Evolutionary conservation across 2,329 filamentous ascomycete genomes (phyloP).

Genomic region (Sclerotiophoma versabilis): DNA sequence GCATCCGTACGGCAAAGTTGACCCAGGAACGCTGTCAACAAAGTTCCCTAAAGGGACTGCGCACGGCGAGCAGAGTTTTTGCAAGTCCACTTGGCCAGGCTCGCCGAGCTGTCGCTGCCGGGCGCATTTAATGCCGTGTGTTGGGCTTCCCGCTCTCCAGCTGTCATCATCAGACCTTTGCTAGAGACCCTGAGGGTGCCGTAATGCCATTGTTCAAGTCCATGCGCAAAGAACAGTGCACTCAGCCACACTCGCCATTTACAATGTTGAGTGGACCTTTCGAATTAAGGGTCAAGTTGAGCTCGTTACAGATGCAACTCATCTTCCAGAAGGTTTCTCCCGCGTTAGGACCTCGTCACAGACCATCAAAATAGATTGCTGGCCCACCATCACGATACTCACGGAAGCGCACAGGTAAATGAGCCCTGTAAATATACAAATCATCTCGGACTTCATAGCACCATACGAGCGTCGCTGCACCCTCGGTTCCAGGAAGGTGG

Average conservation of each 20-base stretch:
- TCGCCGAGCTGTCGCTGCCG: slow-evolving; percentile 20
- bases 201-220: slow-evolving; percentile 2
- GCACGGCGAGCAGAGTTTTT: slow-evolving; percentile 21
- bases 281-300: slow-evolving; percentile 18
- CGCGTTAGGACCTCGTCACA: slow-evolving; percentile 30
- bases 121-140: slow-evolving; percentile 18
- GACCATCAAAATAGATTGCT: slow-evolving; percentile 42
- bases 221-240: slow-evolving; percentile 11
- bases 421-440: slow-evolving; percentile 10
- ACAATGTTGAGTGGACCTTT: slow-evolving; percentile 22
- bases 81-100: slow-evolving; percentile 9
- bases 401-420: slow-evolving; percentile 16
- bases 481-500: slow-evolving; percentile 3
- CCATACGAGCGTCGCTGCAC: slow-evolving; percentile 4
- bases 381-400: slow-evolving; percentile 32
- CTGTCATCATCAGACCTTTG: slow-evolving; percentile 19
- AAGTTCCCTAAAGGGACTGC: slow-evolving; percentile 20
- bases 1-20: slow-evolving; percentile 27
- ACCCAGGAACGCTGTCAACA: slow-evolving; percentile 17
- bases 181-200: slow-evolving; percentile 6
- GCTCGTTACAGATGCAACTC: slow-evolving; percentile 25
- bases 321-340: slow-evolving; percentile 45
- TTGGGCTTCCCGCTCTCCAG: slow-evolving; percentile 21
- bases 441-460: slow-evolving; percentile 9
- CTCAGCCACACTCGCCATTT: not conserved